These are phyloP conservation scores for Termitomyces sp. DNA, from an alignment of 768 basidiomycete species.

Conservation along the genomic window DNA sequence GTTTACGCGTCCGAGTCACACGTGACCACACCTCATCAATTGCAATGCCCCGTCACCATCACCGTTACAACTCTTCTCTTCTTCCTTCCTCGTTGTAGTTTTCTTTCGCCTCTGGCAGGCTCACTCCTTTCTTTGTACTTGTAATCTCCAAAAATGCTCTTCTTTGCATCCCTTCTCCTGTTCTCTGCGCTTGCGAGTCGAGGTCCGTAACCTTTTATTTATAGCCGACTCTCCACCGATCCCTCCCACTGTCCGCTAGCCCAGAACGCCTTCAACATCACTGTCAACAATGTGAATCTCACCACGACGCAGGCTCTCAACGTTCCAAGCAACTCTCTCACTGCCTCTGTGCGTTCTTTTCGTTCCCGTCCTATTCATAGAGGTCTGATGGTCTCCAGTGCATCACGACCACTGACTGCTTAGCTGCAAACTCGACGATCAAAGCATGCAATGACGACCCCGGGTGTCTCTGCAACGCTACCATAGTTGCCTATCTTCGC, in stretches of 20 bases:
- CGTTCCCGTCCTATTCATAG: constrained; percentile 8
- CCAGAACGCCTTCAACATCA: constrained; percentile 45
- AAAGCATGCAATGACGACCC: constrained; percentile 43
- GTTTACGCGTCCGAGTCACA: constrained; percentile 27
- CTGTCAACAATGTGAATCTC: constrained; percentile 35
- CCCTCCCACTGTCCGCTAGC: constrained; percentile 16
- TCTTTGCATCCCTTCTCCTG: constrained; percentile 28
- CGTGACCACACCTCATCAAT: constrained; percentile 21
- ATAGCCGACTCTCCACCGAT: background rate
- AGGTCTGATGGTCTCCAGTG: constrained; percentile 29
- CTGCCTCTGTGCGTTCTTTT: constrained; percentile 22
- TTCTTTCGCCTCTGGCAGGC: constrained; percentile 24
- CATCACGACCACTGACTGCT: constrained; percentile 1
- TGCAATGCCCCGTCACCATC: background rate
- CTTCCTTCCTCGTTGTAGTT: background rate
- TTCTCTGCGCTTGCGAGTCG: constrained; percentile 50
- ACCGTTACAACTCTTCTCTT: constrained; percentile 11
- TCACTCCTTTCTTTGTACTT: constrained; percentile 9
- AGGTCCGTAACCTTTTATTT: constrained; percentile 35
- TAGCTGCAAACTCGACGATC: constrained; percentile 23
- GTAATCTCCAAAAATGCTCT: constrained; percentile 19
- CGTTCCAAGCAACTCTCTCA: constrained; percentile 29
- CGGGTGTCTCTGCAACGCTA: constrained; percentile 50
- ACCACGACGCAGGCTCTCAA: constrained; percentile 41
- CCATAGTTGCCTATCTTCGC: constrained; percentile 38